Evolutionary conservation across 257 asterid genomes (phyloP).

Genomic region (Salvia miltiorrhiza): DNA sequence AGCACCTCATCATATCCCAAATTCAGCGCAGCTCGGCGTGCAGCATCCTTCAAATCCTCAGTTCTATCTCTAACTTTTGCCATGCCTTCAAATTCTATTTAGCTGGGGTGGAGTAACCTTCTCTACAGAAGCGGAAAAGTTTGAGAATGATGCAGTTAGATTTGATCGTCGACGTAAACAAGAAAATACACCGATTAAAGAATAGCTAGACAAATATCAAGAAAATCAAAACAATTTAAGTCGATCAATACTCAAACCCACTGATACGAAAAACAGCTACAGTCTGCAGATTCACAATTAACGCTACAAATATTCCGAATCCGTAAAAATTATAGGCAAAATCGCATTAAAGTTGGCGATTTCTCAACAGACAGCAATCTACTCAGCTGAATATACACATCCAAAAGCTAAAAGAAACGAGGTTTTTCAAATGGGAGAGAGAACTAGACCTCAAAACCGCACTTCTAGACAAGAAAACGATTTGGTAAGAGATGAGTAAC

Average conservation of each 20-base stretch:
- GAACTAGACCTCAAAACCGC: neutral
- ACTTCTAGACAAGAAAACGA: neutral
- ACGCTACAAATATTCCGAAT: neutral
- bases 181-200: neutral
- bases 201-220: neutral
- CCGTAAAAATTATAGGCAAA: neutral
- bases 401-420: neutral
- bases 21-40: constrained; percentile 73
- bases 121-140: neutral
- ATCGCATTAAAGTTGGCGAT: neutral
- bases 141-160: neutral
- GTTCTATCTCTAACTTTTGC: constrained; percentile 73
- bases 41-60: constrained; percentile 93
- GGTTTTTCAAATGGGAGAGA: neutral
- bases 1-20: constrained; percentile 70
- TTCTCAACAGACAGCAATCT: neutral
- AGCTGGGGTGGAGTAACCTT: constrained; percentile 2
- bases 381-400: neutral
- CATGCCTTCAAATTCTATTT: constrained; percentile 38
- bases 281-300: neutral
- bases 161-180: neutral
- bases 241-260: neutral
- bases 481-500: neutral
- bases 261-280: neutral
- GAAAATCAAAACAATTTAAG: neutral